These are phyloP conservation scores for Edaphochlamys debaryana DNA, from an alignment of 139 green algal species.

Conservation along the genomic window DNA sequence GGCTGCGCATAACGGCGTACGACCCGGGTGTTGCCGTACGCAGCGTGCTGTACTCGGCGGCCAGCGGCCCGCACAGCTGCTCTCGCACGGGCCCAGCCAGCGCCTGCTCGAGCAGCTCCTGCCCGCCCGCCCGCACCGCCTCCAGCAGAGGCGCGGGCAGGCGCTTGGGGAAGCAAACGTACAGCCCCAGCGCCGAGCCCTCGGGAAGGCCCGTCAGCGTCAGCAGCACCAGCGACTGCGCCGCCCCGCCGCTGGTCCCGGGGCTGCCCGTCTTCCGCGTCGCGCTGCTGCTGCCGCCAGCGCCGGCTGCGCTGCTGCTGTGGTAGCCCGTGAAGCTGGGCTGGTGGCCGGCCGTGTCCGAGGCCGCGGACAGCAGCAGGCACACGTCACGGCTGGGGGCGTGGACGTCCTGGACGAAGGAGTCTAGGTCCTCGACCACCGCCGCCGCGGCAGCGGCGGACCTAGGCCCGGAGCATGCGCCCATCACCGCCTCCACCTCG, in stretches of 20 bases:
- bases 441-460: too few relatives aligned
- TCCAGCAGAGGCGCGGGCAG: slow-evolving; percentile 23
- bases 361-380: neutral
- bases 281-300: too few relatives aligned
- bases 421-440: too few relatives aligned
- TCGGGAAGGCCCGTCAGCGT: neutral
- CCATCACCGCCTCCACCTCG: too few relatives aligned
- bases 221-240: slow-evolving; percentile 17
- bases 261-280: too few relatives aligned
- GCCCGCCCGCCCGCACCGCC: slow-evolving; percentile 13
- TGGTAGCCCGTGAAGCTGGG: too few relatives aligned
- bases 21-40: neutral
- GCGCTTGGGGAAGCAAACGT: slow-evolving; percentile 13
- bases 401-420: neutral
- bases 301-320: too few relatives aligned
- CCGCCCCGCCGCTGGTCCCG: too few relatives aligned
- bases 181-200: slow-evolving; percentile 15
- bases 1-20: slow-evolving; percentile 18
- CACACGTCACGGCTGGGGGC: neutral
- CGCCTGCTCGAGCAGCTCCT: slow-evolving; percentile 17
- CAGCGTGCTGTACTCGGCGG: slow-evolving; percentile 7
- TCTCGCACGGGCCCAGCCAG: neutral
- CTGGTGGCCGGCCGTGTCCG: too few relatives aligned
- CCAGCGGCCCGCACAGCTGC: neutral
- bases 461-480: too few relatives aligned